Percentiles rank a stretch among this genome's conserved stretches.
These are phyloP conservation scores for Phaeoacremonium minimum DNA, from an alignment of 2,329 filamentous ascomycete genomes.

Conservation along the genomic window DNA sequence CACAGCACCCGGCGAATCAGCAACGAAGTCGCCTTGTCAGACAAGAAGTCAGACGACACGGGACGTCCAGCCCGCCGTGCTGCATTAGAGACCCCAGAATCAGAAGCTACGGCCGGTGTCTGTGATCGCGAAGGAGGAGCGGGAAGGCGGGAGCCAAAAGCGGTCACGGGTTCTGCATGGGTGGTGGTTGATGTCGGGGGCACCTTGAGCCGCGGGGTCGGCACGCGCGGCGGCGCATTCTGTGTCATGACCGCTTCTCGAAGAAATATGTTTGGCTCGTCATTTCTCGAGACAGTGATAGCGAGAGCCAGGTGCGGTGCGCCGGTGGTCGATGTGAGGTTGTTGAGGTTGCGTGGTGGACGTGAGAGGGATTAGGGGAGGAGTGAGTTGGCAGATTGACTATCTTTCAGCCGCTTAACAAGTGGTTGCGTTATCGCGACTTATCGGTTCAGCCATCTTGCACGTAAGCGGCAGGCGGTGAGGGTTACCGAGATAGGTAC, in stretches of 20 bases:
- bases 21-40: constrained; percentile 73
- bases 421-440: too few relatives aligned
- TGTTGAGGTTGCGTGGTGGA: too few relatives aligned
- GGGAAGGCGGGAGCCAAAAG: neutral
- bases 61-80: neutral
- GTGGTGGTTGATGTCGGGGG: neutral
- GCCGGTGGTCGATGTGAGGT: too few relatives aligned
- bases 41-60: constrained; percentile 46
- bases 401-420: too few relatives aligned
- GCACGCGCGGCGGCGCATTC: neutral
- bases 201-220: neutral
- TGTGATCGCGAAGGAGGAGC: neutral
- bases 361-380: too few relatives aligned
- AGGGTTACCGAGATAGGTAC: too few relatives aligned
- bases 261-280: too few relatives aligned
- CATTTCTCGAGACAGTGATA: too few relatives aligned
- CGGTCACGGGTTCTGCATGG: neutral
- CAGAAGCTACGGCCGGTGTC: neutral
- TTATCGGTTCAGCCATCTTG: too few relatives aligned
- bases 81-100: neutral
- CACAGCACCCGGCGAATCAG: constrained; percentile 83
- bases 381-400: too few relatives aligned
- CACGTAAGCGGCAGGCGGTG: too few relatives aligned
- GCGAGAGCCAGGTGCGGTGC: too few relatives aligned
- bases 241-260: neutral